Percentiles rank a stretch among this genome's conserved stretches.
Evolutionary conservation across 1,284 basidiomycete genomes (phyloP).

Genomic region (Ganoderma boninense): DNA sequence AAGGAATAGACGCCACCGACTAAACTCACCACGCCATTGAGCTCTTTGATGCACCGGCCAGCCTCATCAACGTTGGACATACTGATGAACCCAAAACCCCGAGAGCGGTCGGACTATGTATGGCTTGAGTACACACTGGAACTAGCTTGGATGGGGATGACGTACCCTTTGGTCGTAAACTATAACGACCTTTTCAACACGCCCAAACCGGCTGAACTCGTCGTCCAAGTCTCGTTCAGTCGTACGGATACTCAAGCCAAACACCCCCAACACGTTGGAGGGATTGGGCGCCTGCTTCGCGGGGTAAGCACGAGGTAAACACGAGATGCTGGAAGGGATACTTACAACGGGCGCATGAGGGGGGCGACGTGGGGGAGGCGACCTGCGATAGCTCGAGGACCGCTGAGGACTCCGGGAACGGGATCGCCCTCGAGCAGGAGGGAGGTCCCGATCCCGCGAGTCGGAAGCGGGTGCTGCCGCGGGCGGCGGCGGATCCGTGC

Average conservation of each 20-base stretch:
- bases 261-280: conserved; percentile 92
- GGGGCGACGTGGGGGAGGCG: conserved; percentile 64
- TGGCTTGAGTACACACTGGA: conserved; percentile 27
- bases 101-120: conserved; percentile 89
- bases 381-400: conserved; percentile 38
- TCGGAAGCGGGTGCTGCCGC: conserved; percentile 50
- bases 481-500: conserved; percentile 60
- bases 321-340: conserved; percentile 34
- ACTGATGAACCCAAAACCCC: conserved; percentile 97
- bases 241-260: conserved; percentile 95
- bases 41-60: conserved; percentile 84
- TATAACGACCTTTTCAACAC: conserved; percentile 95
- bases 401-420: conserved; percentile 71
- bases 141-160: conserved; percentile 24
- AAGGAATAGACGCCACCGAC: background rate
- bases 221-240: conserved; percentile 94
- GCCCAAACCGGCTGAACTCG: conserved; percentile 89
- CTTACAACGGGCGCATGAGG: conserved; percentile 78
- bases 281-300: conserved; percentile 81
- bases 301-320: conserved; percentile 45
- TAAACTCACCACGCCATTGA: conserved; percentile 88
- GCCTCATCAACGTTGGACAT: conserved; percentile 93
- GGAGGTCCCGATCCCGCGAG: conserved; percentile 50
- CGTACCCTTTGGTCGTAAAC: conserved; percentile 98
- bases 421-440: conserved; percentile 67